These are phyloP conservation scores for Aspergillus sclerotiicarbonarius DNA, from an alignment of 495 filamentous ascomycete species.

Conservation along the genomic window DNA sequence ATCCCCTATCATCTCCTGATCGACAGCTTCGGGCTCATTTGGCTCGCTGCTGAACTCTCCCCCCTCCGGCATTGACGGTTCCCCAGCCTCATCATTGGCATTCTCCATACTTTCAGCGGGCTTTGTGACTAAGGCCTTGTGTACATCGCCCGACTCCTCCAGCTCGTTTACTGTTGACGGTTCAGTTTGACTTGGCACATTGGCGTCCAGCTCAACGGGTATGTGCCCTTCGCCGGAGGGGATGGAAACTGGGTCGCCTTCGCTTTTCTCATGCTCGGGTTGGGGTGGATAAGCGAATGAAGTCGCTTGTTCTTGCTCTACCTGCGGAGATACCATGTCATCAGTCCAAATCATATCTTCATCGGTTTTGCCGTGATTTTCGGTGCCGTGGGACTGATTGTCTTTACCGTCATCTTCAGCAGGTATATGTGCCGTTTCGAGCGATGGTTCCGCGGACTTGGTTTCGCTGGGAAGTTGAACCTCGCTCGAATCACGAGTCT, in stretches of 20 bases:
- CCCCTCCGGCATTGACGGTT: background rate
- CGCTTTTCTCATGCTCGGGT: constrained; percentile 32
- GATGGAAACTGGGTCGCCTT: constrained; percentile 11
- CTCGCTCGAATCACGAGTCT: constrained; percentile 15
- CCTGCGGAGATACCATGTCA: constrained; percentile 50
- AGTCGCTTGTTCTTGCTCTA: constrained; percentile 43
- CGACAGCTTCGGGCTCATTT: background rate
- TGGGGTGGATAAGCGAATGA: constrained; percentile 39
- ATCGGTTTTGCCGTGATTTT: constrained; percentile 34
- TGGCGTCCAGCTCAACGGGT: background rate
- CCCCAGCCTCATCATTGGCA: constrained; percentile 1
- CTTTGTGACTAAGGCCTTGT: background rate
- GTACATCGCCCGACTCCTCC: background rate
- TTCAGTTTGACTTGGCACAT: constrained; percentile 6
- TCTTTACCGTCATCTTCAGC: constrained; percentile 52
- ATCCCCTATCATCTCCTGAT: background rate
- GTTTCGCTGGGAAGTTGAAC: constrained; percentile 18
- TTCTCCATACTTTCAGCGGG: constrained; percentile 5
- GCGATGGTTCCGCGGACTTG: constrained; percentile 26
- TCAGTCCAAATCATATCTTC: constrained; percentile 49
- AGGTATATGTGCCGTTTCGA: constrained; percentile 38
- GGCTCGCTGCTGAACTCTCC: background rate
- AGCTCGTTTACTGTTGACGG: constrained; percentile 3
- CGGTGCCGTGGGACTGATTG: constrained; percentile 47
- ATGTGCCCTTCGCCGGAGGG: constrained; percentile 19